Percentiles rank a stretch among this genome's conserved stretches.
These are phyloP conservation scores for Hyaloscypha variabilis DNA, from an alignment of 495 filamentous ascomycete species.

Conservation along the genomic window DNA sequence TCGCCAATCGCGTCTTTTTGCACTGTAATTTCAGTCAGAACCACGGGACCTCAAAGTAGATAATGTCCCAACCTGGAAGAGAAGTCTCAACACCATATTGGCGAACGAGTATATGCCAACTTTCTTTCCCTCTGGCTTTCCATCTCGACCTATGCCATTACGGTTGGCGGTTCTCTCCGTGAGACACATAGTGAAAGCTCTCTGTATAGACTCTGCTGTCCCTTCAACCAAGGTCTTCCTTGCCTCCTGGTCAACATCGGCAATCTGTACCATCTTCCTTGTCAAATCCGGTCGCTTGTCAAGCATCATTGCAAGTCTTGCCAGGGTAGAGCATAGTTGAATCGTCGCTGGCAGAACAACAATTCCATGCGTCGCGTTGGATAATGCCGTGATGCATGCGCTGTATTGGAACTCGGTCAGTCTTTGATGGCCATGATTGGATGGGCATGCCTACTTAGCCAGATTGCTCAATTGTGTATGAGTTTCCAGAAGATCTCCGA, in stretches of 20 bases:
- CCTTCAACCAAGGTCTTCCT: constrained; percentile 78
- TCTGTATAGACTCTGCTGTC: constrained; percentile 83
- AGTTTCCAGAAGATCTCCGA: constrained; percentile 71
- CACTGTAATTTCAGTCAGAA: constrained; percentile 44
- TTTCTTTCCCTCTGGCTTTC: constrained; percentile 79
- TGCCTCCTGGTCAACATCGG: constrained; percentile 40
- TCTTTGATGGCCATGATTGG: no score
- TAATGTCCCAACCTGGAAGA: constrained; percentile 67
- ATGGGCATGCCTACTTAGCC: constrained; percentile 58
- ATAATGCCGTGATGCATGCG: constrained; percentile 79
- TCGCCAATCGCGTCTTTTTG: constrained; percentile 65
- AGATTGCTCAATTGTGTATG: constrained; percentile 73
- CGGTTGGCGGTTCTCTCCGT: constrained; percentile 73
- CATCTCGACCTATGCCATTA: constrained; percentile 43
- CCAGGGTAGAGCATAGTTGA: constrained; percentile 73
- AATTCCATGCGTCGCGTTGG: constrained; percentile 74
- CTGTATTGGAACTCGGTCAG: constrained; percentile 38
- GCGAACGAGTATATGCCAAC: constrained; percentile 87
- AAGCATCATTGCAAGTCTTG: constrained; percentile 78
- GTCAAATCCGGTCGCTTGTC: constrained; percentile 73
- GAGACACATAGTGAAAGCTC: constrained; percentile 88
- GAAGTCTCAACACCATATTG: constrained; percentile 85
- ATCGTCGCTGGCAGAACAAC: constrained; percentile 78
- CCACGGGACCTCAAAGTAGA: neutral
- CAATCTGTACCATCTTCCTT: constrained; percentile 55